These are phyloP conservation scores for Cercospora sojina DNA, from an alignment of 2,329 filamentous ascomycete genomes.

Conservation along the genomic window DNA sequence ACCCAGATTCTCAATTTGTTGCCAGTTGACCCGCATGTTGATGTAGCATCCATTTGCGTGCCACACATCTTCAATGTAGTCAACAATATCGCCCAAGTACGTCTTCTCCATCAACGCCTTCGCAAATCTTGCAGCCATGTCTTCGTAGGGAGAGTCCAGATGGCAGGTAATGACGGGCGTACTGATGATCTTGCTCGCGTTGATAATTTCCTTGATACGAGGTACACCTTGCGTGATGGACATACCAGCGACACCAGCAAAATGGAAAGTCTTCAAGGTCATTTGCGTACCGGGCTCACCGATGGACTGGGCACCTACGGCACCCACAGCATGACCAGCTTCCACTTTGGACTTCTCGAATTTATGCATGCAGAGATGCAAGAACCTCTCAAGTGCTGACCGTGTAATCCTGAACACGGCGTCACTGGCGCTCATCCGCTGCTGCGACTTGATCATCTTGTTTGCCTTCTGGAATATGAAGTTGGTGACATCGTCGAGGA, in stretches of 20 bases:
- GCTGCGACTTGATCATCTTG: slow-evolving; percentile 32
- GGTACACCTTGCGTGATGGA: slow-evolving; percentile 98
- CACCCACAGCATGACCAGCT: slow-evolving; percentile 91
- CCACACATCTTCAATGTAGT: slow-evolving; percentile 86
- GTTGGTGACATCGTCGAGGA: slow-evolving; percentile 73
- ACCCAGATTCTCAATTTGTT: slow-evolving; percentile 75
- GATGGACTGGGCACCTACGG: slow-evolving; percentile 95
- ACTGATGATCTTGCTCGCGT: slow-evolving; percentile 89
- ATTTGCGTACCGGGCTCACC: slow-evolving; percentile 98
- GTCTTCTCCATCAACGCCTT: slow-evolving; percentile 96
- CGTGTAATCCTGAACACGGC: slow-evolving; percentile 79
- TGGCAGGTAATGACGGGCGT: slow-evolving; percentile 91
- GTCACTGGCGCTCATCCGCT: slow-evolving; percentile 36
- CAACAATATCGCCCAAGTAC: slow-evolving; percentile 76
- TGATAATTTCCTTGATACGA: slow-evolving; percentile 99
- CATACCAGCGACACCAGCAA: slow-evolving; percentile 98
- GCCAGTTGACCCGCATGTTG: slow-evolving; percentile 75
- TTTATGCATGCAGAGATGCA: slow-evolving; percentile 79
- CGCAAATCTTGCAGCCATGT: slow-evolving; percentile 81
- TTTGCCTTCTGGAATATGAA: slow-evolving; percentile 56
- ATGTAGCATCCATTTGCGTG: slow-evolving; percentile 73
- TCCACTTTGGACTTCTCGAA: slow-evolving; percentile 90
- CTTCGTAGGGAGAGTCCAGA: slow-evolving; percentile 70
- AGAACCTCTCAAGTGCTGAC: slow-evolving; percentile 69
- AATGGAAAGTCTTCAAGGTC: slow-evolving; percentile 99